phyloP scores from a whole-genome alignment of 768 basidiomycete genomes.

The Hemileccinum impolitum region DNA sequence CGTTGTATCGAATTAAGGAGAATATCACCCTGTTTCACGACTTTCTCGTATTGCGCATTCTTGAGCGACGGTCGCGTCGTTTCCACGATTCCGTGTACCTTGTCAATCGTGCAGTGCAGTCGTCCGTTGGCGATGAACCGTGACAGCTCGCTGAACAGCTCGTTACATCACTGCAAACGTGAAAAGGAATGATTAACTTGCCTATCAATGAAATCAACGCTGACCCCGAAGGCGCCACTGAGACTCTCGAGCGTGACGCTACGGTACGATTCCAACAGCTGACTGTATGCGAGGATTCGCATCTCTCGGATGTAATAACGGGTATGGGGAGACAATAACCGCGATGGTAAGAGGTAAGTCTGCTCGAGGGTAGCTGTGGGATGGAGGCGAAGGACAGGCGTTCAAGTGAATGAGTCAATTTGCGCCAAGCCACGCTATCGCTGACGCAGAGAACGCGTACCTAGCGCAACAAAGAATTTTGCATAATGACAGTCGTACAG shows the following conservation, averaged over 20 bases:
- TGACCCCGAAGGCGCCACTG: too few species aligned
- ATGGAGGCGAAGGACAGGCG: too few species aligned
- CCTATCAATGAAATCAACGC: constrained; percentile 90
- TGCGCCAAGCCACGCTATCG: background rate
- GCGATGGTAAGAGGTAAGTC: constrained; percentile 81
- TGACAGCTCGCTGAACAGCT: constrained; percentile 68
- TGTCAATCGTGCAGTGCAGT: constrained; percentile 87
- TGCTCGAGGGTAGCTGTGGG: constrained; percentile 83
- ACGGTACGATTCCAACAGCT: constrained; percentile 91
- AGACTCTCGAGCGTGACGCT: too few species aligned
- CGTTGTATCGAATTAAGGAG: too few species aligned
- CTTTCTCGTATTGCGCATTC: too few species aligned
- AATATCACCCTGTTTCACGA: too few species aligned
- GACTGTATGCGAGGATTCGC: constrained; percentile 90
- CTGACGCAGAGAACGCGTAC: constrained; percentile 26
- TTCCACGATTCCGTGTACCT: constrained; percentile 91
- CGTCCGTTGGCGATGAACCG: constrained; percentile 87
- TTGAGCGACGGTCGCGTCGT: too few species aligned
- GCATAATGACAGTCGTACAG: constrained; percentile 93
- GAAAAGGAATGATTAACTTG: constrained; percentile 35
- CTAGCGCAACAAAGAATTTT: constrained; percentile 92
- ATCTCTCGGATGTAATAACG: constrained; percentile 93
- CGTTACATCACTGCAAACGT: background rate
- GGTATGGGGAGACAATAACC: constrained; percentile 80
- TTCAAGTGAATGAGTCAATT: constrained; percentile 5